These are phyloP conservation scores for Lactifluus echinatus DNA, from an alignment of 768 basidiomycete species.

Conservation along the genomic window DNA sequence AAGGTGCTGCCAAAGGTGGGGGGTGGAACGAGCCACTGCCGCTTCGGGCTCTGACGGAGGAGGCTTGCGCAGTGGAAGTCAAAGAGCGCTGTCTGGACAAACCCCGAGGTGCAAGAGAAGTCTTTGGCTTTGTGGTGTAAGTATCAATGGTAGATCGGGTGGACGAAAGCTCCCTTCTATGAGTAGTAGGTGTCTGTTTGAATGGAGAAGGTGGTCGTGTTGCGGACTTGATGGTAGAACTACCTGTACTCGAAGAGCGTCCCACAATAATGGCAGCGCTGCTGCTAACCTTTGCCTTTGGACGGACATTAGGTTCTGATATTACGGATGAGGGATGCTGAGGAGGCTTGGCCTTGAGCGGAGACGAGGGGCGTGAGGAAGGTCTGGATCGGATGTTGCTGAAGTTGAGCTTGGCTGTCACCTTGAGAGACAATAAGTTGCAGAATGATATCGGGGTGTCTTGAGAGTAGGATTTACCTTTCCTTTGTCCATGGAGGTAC, in stretches of 20 bases:
- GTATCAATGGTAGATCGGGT: conserved; percentile 21
- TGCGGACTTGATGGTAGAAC: conserved; percentile 23
- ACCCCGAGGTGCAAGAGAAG: conserved; percentile 16
- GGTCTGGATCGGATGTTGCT: conserved; percentile 25
- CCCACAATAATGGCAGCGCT: conserved; percentile 32
- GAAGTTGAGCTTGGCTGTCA: conserved; percentile 44
- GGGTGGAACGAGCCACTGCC: conserved; percentile 25
- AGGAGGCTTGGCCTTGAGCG: conserved; percentile 31
- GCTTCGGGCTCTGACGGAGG: conserved; percentile 19
- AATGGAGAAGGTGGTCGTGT: conserved; percentile 18
- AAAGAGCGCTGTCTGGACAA: conserved; percentile 27
- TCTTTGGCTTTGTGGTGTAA: conserved; percentile 21
- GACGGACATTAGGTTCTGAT: conserved; percentile 26
- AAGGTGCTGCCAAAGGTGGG: conserved; percentile 17
- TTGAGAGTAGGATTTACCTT: conserved; percentile 10
- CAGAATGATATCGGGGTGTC: background rate
- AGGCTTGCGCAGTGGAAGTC: conserved; percentile 21
- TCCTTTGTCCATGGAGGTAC: conserved; percentile 15
- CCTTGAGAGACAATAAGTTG: conserved; percentile 29
- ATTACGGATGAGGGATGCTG: conserved; percentile 24
- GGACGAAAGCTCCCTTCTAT: conserved; percentile 3
- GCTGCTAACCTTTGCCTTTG: conserved; percentile 56
- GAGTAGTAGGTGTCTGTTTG: conserved; percentile 7
- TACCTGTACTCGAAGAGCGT: conserved; percentile 23
- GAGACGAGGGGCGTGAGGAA: conserved; percentile 42